Evolutionary conservation across 345 rosid genomes (phyloP).

Genomic region (Boechera divaricarpa): DNA sequence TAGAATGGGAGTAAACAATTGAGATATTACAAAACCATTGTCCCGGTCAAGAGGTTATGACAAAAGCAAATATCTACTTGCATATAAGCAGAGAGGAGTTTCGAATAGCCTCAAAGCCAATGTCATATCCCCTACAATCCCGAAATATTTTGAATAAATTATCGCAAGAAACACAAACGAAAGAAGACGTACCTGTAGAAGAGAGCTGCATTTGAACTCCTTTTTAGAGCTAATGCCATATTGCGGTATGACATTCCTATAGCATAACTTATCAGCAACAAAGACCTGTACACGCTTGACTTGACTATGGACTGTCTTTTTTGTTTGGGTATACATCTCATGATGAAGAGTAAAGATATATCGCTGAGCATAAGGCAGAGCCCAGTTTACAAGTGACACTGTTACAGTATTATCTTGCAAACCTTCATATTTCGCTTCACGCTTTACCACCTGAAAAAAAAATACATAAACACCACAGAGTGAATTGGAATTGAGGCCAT

Average conservation of each 20-base stretch:
- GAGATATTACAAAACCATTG: neutral
- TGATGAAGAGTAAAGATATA: constrained; percentile 66
- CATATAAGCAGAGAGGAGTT: constrained; percentile 17
- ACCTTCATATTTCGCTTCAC: constrained; percentile 71
- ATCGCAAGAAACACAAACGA: constrained; percentile 25
- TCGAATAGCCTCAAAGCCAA: constrained; percentile 20
- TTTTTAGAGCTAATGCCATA: constrained; percentile 55
- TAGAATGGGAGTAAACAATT: neutral
- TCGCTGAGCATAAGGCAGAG: constrained; percentile 94
- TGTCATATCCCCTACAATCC: constrained; percentile 12
- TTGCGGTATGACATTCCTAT: constrained; percentile 64
- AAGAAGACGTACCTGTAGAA: constrained; percentile 67
- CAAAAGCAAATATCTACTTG: constrained; percentile 30
- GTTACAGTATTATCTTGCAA: constrained; percentile 54
- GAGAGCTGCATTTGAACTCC: constrained; percentile 60
- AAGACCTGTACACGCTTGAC: constrained; percentile 56
- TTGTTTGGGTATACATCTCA: constrained; percentile 59
- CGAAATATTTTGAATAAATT: neutral
- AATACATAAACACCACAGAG: neutral
- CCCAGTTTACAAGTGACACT: constrained; percentile 78
- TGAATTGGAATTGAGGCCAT: neutral
- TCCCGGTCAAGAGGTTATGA: constrained; percentile 21
- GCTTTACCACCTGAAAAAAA: constrained; percentile 68
- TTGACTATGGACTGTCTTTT: constrained; percentile 54
- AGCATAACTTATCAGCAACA: constrained; percentile 74